Percentiles rank a stretch among this genome's conserved stretches.
Evolutionary conservation across 2,329 filamentous ascomycete species (phyloP).

Genomic region (Neocatenulostroma microsporum): DNA sequence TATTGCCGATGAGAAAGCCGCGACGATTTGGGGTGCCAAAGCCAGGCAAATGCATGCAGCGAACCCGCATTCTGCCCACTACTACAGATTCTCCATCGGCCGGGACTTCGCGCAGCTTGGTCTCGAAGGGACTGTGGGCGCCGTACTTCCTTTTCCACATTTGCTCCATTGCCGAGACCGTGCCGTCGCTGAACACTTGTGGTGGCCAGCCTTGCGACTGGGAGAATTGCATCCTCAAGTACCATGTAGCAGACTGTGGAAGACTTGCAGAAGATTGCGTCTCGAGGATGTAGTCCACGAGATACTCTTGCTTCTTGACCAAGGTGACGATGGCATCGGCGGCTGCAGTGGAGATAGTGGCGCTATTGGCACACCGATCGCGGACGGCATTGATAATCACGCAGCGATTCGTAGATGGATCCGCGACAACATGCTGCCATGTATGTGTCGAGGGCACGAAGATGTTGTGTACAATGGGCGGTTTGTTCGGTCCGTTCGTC

Average conservation of each 20-base stretch:
- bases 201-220: too few relatives aligned
- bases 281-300: too few relatives aligned
- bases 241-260: too few relatives aligned
- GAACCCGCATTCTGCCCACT: background rate
- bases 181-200: background rate
- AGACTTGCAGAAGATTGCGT: too few relatives aligned
- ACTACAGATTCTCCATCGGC: background rate
- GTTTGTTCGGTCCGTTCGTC: background rate
- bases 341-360: background rate
- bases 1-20: background rate
- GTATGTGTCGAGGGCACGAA: constrained; percentile 42
- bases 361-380: constrained; percentile 27
- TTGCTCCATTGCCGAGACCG: background rate
- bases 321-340: background rate
- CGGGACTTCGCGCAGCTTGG: too few relatives aligned
- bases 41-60: background rate
- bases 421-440: constrained; percentile 55
- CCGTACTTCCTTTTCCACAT: background rate
- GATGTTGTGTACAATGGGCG: constrained; percentile 22
- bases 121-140: background rate
- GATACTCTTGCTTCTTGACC: too few relatives aligned
- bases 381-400: constrained; percentile 57
- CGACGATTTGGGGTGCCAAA: background rate
- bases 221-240: too few relatives aligned
- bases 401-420: constrained; percentile 42